phyloP scores from a whole-genome alignment of 331 rosid genomes.

The Malus hybrid region DNA sequence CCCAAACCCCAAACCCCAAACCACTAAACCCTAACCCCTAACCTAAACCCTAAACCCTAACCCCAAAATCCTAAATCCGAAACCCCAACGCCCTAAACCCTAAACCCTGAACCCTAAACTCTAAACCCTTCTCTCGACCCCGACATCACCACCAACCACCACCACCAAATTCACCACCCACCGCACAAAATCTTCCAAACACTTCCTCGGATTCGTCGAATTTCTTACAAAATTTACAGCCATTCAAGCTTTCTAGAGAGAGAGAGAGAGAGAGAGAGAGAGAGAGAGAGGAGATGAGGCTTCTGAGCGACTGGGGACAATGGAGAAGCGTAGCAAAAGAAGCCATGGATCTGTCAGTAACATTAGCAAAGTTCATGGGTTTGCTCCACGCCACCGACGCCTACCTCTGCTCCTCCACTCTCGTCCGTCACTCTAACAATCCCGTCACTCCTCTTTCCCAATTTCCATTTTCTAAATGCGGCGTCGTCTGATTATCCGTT shows the following conservation, averaged over 20 bases:
- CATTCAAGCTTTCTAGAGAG: not conserved
- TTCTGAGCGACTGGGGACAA: conserved; percentile 22
- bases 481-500: not conserved
- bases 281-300: conserved; percentile 4
- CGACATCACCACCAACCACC: too few species aligned
- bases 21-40: too few species aligned
- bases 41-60: too few species aligned
- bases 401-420: conserved; percentile 52
- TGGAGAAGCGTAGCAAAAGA: conserved; percentile 50
- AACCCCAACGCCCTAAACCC: too few species aligned
- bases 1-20: too few species aligned
- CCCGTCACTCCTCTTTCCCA: not conserved
- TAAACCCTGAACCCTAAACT: too few species aligned
- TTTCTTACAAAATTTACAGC: not conserved
- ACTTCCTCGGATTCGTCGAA: not conserved
- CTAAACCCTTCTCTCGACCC: too few species aligned
- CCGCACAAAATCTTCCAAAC: too few species aligned
- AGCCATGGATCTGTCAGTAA: conserved; percentile 43
- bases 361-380: conserved; percentile 51
- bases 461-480: not conserved
- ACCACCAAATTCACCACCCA: too few species aligned
- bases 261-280: not conserved
- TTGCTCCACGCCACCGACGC: conserved; percentile 53
- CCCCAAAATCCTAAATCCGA: too few species aligned
- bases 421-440: conserved; percentile 25